These are phyloP conservation scores for Austroboletus novae-zelandiae DNA, from an alignment of 1,284 basidiomycete genomes.

Conservation along the genomic window DNA sequence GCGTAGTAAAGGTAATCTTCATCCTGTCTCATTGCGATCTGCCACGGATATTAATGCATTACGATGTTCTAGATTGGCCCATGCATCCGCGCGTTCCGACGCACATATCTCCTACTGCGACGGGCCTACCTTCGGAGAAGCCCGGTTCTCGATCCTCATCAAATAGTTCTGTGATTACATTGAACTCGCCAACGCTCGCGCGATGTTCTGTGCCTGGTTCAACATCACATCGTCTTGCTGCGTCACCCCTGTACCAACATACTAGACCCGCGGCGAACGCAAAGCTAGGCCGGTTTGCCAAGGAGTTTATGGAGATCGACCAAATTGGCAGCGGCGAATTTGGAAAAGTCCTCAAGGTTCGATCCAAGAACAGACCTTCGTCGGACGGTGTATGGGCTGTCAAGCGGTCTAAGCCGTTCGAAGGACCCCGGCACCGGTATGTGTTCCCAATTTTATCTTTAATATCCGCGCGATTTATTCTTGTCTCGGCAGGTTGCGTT, in stretches of 20 bases:
- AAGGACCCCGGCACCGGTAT: conserved; percentile 88
- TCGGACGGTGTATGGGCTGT: conserved; percentile 75
- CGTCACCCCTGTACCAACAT: conserved; percentile 15
- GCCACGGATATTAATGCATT: conserved; percentile 7
- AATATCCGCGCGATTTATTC: conserved; percentile 13
- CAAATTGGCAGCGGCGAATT: conserved; percentile 93
- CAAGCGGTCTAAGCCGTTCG: conserved; percentile 93
- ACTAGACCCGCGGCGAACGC: conserved; percentile 11
- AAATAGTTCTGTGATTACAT: conserved; percentile 41
- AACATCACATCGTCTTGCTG: conserved; percentile 12
- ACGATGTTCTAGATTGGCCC: conserved; percentile 46
- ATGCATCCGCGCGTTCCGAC: conserved; percentile 44
- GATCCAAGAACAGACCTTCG: conserved; percentile 52
- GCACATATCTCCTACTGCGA: conserved; percentile 29
- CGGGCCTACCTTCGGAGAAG: conserved; percentile 44
- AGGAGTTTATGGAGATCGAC: conserved; percentile 78
- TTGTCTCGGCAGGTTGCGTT: conserved; percentile 59
- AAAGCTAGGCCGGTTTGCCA: conserved; percentile 64
- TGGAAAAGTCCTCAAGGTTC: conserved; percentile 90
- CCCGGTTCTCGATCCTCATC: conserved; percentile 58
- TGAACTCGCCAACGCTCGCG: conserved; percentile 36
- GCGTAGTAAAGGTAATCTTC: conserved; percentile 36
- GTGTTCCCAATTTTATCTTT: not conserved
- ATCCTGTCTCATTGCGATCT: conserved; percentile 22
- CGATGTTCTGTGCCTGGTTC: conserved; percentile 25